These are phyloP conservation scores for Lactarius sp. DNA, from an alignment of 768 basidiomycete species.

Conservation along the genomic window DNA sequence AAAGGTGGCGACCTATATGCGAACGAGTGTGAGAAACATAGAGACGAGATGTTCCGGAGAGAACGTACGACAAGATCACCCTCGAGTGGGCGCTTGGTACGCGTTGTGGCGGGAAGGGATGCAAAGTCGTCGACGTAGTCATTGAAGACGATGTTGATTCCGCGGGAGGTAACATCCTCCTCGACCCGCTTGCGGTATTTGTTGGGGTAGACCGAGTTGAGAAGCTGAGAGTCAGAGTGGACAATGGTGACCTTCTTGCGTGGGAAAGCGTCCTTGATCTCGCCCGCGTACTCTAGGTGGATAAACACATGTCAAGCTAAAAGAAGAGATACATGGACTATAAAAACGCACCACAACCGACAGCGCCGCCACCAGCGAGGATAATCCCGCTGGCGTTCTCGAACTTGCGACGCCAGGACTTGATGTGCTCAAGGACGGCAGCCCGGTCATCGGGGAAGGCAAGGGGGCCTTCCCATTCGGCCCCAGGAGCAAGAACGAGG, in stretches of 20 bases:
- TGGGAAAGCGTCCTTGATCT: conserved; percentile 41
- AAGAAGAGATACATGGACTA: neutral
- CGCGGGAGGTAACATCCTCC: conserved; percentile 38
- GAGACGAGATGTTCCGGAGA: neutral
- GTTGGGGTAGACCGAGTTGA: conserved; percentile 52
- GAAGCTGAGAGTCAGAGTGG: conserved; percentile 47
- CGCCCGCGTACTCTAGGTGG: conserved; percentile 41
- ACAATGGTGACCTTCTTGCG: conserved; percentile 56
- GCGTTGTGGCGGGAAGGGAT: conserved; percentile 41
- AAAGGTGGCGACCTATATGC: conserved; percentile 29
- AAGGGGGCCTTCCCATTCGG: conserved; percentile 27
- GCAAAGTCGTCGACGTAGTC: conserved; percentile 45
- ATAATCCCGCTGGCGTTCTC: conserved; percentile 33
- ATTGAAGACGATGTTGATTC: conserved; percentile 46
- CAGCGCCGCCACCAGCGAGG: conserved; percentile 37
- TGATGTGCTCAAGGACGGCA: conserved; percentile 26
- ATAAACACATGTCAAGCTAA: conserved; percentile 2
- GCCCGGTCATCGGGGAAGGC: conserved; percentile 38
- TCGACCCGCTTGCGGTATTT: conserved; percentile 48
- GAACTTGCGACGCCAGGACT: conserved; percentile 32
- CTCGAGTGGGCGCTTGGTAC: conserved; percentile 44
- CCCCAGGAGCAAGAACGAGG: conserved; percentile 24
- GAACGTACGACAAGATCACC: conserved; percentile 56
- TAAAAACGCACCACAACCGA: conserved; percentile 39
- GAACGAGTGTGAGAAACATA: neutral